Evolutionary conservation across 768 basidiomycete genomes (phyloP), one percentile per base, ranked within the genome.

Genomic region (Lactifluus volemus): DNA sequence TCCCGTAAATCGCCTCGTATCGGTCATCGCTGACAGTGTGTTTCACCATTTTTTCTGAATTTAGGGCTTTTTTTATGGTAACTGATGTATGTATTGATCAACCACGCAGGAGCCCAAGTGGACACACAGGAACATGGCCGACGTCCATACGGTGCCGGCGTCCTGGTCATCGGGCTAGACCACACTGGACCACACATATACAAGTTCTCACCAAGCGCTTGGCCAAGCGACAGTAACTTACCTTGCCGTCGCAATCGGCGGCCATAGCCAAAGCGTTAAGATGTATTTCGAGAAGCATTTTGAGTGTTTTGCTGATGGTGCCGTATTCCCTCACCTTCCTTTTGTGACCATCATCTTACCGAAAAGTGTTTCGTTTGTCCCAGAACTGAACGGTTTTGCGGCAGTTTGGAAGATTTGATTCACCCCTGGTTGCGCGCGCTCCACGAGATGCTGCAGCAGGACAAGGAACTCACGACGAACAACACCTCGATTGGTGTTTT

Each of bases 71-170:
- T 25, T 25, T 25, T 25, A 2, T 25, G 25, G 25, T 2, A 25
- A 25, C 25, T 25, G 2, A 25, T 25, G 25, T 36, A 17, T 34
- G 5, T 10, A 19, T 25, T 25, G 2, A 29, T 9, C 44, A 21
- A 14, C 25, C 25, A 38, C 29, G 6, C 71, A 96, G 96, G 94
- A 83, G 96, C 97, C 0, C 97, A 99, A 73, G 88, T 93, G 41
- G 98, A 98, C 74, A 99, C 97, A 1, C 96, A 98, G 76, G 92
- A 97, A 73, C 98, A 99, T 71, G 97, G 97, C 59, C 84, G 92
- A 65, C 82, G 97, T 58, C 97, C 97, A 2, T 99, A 99, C 68
- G 97, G 97, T 72, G 97, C 98, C 12, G 97, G 97, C 6, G 95
- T 98, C 79, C 88, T 99, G 50, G 96, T 99, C 65, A 88, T 97